A percentile compares a stretch with the other conserved stretches of the same genome.
phyloP scores from a whole-genome alignment of 345 rosid genomes.

The Hevea brasiliensis region DNA sequence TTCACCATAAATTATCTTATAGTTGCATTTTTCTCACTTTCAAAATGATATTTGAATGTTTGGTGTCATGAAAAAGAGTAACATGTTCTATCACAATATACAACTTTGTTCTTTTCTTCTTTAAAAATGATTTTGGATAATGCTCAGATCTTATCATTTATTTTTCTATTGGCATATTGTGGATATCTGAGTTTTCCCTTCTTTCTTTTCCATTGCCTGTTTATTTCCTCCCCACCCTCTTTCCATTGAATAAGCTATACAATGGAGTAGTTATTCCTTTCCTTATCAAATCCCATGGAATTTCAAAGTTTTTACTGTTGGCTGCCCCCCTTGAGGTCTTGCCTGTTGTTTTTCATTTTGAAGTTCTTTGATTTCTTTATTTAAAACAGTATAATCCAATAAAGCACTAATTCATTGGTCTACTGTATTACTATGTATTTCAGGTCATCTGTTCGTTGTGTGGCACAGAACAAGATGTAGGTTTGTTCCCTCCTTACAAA shows the following conservation, averaged over 20 bases:
- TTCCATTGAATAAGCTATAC: not conserved
- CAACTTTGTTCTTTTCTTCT: not conserved
- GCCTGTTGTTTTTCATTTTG: not conserved
- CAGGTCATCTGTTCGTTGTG: conserved; percentile 79
- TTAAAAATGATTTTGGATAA: not conserved
- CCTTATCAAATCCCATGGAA: too few species aligned
- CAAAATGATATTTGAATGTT: conserved; percentile 8
- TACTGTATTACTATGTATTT: not conserved
- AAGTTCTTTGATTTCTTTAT: not conserved
- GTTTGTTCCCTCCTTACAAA: conserved; percentile 18
- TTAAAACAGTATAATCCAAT: not conserved
- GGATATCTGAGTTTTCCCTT: not conserved
- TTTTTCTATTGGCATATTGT: not conserved
- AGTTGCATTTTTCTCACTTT: not conserved
- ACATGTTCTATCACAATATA: not conserved
- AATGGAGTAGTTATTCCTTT: not conserved
- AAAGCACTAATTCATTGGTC: not conserved
- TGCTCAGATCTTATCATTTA: conserved; percentile 6
- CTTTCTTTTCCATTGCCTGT: not conserved
- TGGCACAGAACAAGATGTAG: conserved; percentile 68
- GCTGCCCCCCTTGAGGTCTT: not conserved
- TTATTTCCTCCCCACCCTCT: not conserved
- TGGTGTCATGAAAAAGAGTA: not conserved
- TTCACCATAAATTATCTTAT: not conserved
- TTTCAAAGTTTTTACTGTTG: not conserved